These are phyloP conservation scores for Mortierella sp. DNA, from an alignment of 371 early-diverging fungal species.

Conservation along the genomic window DNA sequence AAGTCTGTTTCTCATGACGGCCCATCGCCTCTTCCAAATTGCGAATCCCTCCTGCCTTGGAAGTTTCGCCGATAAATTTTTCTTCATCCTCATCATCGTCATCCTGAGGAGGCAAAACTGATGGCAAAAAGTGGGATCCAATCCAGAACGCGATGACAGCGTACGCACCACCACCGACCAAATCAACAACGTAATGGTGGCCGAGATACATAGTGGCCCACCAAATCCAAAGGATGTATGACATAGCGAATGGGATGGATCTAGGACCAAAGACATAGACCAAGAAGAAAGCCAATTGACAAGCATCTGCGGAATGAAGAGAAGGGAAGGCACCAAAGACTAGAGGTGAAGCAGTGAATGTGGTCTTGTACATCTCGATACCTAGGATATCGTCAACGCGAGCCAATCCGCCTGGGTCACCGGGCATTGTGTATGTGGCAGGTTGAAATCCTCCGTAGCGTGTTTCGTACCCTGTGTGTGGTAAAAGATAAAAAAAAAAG, in stretches of 20 bases:
- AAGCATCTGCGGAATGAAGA: constrained; percentile 81
- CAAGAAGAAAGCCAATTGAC: constrained; percentile 70
- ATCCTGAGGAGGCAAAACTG: constrained; percentile 37
- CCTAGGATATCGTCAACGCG: constrained; percentile 79
- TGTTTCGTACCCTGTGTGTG: constrained; percentile 70
- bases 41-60: not conserved
- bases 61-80: not conserved
- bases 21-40: constrained; percentile 15
- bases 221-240: constrained; percentile 80
- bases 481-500: constrained; percentile 3
- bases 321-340: constrained; percentile 87
- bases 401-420: constrained; percentile 78
- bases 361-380: constrained; percentile 71
- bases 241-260: constrained; percentile 60
- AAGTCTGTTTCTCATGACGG: constrained; percentile 25
- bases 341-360: constrained; percentile 77
- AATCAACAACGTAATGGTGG: constrained; percentile 82
- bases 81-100: not conserved
- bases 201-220: constrained; percentile 83
- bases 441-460: constrained; percentile 67
- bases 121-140: constrained; percentile 49
- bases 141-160: constrained; percentile 68
- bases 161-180: constrained; percentile 76
- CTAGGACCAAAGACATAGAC: constrained; percentile 62
- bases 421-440: constrained; percentile 78